Evolutionary conservation across 1,139 yeast species (phyloP), one percentile per base, ranked within the genome.

Genomic region (Taphrina betulina): DNA sequence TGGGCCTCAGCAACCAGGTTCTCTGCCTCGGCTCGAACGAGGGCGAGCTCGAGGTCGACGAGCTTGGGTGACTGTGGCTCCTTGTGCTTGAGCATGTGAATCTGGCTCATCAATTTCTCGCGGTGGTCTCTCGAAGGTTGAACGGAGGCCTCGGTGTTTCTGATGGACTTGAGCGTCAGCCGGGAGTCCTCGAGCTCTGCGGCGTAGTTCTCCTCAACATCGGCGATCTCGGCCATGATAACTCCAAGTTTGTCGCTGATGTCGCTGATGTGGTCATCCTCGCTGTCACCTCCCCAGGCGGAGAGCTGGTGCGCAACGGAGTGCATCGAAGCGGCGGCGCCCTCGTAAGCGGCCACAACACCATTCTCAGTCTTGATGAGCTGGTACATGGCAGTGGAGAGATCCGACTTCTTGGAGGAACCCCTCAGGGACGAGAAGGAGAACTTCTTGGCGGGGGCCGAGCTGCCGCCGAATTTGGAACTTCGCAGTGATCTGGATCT

Each of bases 1-100:
- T 86, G 95, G 52, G 95, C 94, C 74, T 85, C 95, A 55, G 95
- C 95, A 67, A 86, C 95, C 65, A 85, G 77, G 55, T 90, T 83
- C 72, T 86, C 95, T 58, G 95, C 95, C 73, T 86, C 95, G 45
- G 94, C 94, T 74, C 95, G 80, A 59, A 86, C 95, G 69, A 85
- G 77, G 71, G 85, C 94, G 73, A 86, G 95, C 73, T 86, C 95
- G 69, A 85, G 78, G 60, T 85, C 86, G 62, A 81, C 80, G 64
- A 86, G 81, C 73, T 85, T 85, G 67, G 92, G 85, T 41, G 89
- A 82, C 70, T 82, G 85, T 55, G 94, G 92, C 71, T 83, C 92
- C 74, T 84, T 84, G 75, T 84, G 85, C 72, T 85, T 84, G 71
- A 85, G 75, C 72, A 81, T 80, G 62, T 92, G 94, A 72, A 85